These are phyloP conservation scores for Penicillium canariense DNA, from an alignment of 495 filamentous ascomycete species.

Conservation along the genomic window DNA sequence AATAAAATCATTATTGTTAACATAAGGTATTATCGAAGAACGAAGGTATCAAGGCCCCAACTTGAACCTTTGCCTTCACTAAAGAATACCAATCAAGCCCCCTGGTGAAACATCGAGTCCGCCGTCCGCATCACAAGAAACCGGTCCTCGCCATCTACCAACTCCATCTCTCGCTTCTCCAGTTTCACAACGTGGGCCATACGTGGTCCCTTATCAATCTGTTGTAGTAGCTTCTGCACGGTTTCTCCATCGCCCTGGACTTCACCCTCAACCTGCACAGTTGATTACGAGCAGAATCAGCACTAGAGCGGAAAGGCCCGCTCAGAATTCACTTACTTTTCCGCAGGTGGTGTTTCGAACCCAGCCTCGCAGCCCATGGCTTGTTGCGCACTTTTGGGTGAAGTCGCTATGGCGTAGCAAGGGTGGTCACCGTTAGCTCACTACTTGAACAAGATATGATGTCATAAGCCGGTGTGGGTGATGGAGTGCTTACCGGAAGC, in stretches of 20 bases:
- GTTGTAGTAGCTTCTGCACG: slow-evolving; percentile 68
- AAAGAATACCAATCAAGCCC: neutral
- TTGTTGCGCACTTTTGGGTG: slow-evolving; percentile 63
- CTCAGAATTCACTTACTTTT: slow-evolving; percentile 45
- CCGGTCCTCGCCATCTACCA: slow-evolving; percentile 58
- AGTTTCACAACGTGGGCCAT: slow-evolving; percentile 67
- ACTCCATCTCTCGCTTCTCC: slow-evolving; percentile 62
- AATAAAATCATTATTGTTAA: no score
- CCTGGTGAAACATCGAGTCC: slow-evolving; percentile 28
- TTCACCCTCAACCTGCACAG: slow-evolving; percentile 73
- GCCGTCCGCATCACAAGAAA: slow-evolving; percentile 54
- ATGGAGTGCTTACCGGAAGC: slow-evolving; percentile 57
- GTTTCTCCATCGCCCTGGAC: slow-evolving; percentile 69
- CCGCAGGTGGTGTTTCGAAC: slow-evolving; percentile 74
- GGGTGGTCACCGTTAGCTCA: neutral
- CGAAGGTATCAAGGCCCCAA: neutral
- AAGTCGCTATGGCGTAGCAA: slow-evolving; percentile 54
- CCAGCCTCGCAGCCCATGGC: slow-evolving; percentile 70
- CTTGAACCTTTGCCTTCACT: neutral
- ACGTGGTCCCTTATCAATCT: slow-evolving; percentile 70
- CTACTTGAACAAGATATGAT: slow-evolving; percentile 10
- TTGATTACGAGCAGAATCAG: neutral
- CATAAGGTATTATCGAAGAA: no score
- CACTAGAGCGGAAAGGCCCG: slow-evolving; percentile 8
- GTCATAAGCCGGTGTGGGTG: slow-evolving; percentile 13